A percentile compares a stretch with the other conserved stretches of the same genome.
phyloP scores from a whole-genome alignment of 2,329 filamentous ascomycete genomes.

The Capronia americana region DNA sequence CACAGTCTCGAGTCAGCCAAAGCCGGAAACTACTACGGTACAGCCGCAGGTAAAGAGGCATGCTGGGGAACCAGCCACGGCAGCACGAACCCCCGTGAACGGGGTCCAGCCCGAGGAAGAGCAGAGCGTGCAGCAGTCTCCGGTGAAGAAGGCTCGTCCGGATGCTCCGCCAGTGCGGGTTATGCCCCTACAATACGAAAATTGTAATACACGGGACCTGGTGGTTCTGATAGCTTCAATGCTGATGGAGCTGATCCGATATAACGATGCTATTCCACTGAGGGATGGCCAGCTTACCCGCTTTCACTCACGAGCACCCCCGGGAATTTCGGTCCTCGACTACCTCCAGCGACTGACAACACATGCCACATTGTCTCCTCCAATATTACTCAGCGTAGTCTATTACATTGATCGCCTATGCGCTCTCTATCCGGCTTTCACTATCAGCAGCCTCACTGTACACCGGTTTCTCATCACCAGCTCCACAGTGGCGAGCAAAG shows the following conservation, averaged over 20 bases:
- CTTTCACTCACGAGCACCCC: constrained; percentile 89
- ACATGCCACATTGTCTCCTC: constrained; percentile 90
- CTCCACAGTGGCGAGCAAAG: constrained; percentile 93
- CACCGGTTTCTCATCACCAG: constrained; percentile 97
- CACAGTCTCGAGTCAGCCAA: constrained; percentile 7
- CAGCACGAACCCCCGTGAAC: neutral
- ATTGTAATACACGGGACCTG: constrained; percentile 81
- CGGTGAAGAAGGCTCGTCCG: constrained; percentile 54
- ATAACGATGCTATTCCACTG: constrained; percentile 87
- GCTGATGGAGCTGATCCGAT: constrained; percentile 91
- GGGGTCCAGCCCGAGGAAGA: constrained; percentile 13
- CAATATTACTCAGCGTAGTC: constrained; percentile 96
- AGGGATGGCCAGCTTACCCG: constrained; percentile 85
- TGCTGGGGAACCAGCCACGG: constrained; percentile 24
- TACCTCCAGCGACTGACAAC: constrained; percentile 92
- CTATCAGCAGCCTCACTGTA: constrained; percentile 93
- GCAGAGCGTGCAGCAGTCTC: constrained; percentile 19
- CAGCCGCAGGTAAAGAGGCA: constrained; percentile 29
- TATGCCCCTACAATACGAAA: constrained; percentile 75
- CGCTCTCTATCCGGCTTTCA: constrained; percentile 90
- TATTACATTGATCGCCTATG: constrained; percentile 98
- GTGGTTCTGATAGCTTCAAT: constrained; percentile 92
- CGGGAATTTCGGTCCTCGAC: constrained; percentile 91
- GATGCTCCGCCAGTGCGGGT: constrained; percentile 57
- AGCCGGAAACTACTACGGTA: constrained; percentile 3